phyloP scores from a whole-genome alignment of 2,329 filamentous ascomycete genomes.

The Canariomyces notabilis region DNA sequence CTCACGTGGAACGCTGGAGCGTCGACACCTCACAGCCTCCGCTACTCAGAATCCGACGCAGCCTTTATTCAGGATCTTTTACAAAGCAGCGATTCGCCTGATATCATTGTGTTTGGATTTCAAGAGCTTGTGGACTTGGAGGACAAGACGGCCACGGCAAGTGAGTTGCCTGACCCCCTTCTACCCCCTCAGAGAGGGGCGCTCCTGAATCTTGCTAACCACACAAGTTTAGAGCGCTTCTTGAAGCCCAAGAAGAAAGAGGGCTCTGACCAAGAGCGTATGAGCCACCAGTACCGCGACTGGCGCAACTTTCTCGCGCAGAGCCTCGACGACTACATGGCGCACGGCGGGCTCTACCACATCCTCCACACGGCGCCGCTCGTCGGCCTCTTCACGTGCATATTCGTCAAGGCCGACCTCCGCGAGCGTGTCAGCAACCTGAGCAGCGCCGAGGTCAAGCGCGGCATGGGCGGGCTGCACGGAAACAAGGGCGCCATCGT shows the following conservation, averaged over 20 bases:
- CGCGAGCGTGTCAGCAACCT: constrained; percentile 72
- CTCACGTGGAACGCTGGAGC: constrained; percentile 98
- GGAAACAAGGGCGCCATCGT: constrained; percentile 95
- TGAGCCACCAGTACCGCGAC: constrained; percentile 95
- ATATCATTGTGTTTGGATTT: constrained; percentile 93
- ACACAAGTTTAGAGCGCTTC: too few relatives aligned
- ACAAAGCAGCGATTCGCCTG: constrained; percentile 69
- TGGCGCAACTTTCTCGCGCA: constrained; percentile 89
- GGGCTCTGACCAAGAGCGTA: constrained; percentile 75
- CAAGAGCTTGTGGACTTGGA: constrained; percentile 98
- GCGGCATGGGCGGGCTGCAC: constrained; percentile 90
- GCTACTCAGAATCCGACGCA: constrained; percentile 63
- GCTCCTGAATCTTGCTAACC: too few relatives aligned
- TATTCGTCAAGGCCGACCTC: constrained; percentile 83
- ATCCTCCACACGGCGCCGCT: constrained; percentile 84
- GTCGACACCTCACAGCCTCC: constrained; percentile 79
- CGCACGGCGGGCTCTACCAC: constrained; percentile 66
- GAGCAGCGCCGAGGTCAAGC: constrained; percentile 79
- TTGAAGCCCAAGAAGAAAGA: constrained; percentile 88
- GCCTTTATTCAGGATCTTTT: constrained; percentile 79
- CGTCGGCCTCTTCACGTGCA: constrained; percentile 91
- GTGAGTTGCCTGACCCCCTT: constrained; percentile 43
- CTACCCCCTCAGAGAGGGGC: too few relatives aligned
- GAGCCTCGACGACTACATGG: constrained; percentile 78
- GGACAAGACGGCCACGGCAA: constrained; percentile 96